phyloP scores from a whole-genome alignment of 495 filamentous ascomycete species.

The Ramalina peruviana region DNA sequence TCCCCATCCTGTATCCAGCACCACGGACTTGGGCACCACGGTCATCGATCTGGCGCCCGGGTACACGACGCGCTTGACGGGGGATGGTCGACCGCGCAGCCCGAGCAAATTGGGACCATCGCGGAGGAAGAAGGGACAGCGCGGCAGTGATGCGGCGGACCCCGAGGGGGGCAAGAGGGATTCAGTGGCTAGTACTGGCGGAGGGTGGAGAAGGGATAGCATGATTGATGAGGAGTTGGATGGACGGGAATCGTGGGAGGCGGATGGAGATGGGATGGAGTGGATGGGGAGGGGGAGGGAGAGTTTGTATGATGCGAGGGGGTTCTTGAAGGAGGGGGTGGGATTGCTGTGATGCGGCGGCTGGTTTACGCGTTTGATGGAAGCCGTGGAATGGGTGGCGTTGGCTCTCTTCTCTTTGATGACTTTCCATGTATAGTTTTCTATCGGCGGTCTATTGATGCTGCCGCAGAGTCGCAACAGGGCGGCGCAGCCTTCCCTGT shows the following conservation, averaged over 20 bases:
- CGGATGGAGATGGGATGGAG: not conserved
- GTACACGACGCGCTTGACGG: too few species aligned
- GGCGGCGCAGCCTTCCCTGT: too few species aligned
- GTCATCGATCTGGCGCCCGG: not conserved
- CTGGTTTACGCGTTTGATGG: not conserved
- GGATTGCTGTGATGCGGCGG: not conserved
- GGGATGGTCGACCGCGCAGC: not conserved
- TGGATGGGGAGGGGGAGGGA: not conserved
- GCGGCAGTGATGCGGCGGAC: too few species aligned
- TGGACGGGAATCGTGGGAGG: not conserved
- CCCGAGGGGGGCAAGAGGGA: too few species aligned
- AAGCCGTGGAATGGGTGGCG: not conserved
- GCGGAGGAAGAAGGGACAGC: too few species aligned
- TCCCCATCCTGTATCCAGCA: too few species aligned
- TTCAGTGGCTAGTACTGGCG: constrained; percentile 6
- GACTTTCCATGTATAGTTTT: too few species aligned
- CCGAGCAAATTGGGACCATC: too few species aligned
- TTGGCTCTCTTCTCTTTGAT: constrained; percentile 1
- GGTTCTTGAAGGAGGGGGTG: constrained; percentile 29
- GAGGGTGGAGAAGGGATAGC: not conserved
- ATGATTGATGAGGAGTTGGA: not conserved
- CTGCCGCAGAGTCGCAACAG: too few species aligned
- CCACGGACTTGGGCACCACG: too few species aligned
- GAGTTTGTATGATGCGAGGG: constrained; percentile 36
- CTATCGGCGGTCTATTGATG: too few species aligned